These are phyloP conservation scores for Erysimum cheiranthoides DNA, from an alignment of 345 rosid species.

Conservation along the genomic window DNA sequence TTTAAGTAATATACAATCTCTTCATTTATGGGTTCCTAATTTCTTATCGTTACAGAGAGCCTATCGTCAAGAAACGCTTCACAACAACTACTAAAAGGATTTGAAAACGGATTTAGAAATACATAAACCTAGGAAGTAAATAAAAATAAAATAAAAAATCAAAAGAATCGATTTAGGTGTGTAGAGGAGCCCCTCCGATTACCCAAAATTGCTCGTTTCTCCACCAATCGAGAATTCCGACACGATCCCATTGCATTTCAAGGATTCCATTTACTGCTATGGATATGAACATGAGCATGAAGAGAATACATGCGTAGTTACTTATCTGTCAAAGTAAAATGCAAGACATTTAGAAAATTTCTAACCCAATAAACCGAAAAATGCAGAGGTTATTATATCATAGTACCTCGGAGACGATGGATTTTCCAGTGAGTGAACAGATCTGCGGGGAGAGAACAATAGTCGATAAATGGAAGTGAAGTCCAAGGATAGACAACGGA, in stretches of 20 bases:
- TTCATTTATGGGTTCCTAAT: too few species aligned
- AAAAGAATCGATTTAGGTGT: too few species aligned
- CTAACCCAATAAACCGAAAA: neutral
- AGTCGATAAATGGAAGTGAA: constrained; percentile 82
- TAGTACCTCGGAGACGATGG: constrained; percentile 93
- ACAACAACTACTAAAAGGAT: too few species aligned
- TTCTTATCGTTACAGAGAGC: too few species aligned
- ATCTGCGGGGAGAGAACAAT: constrained; percentile 93
- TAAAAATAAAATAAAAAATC: too few species aligned
- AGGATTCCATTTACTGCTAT: constrained; percentile 93
- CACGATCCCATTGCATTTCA: constrained; percentile 99
- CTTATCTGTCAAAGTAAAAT: constrained; percentile 67
- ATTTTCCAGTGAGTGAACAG: constrained; percentile 90
- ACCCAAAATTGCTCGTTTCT: constrained; percentile 98
- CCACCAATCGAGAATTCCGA: constrained; percentile 95
- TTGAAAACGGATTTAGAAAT: too few species aligned
- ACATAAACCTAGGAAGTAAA: too few species aligned
- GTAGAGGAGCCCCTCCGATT: constrained; percentile 91
- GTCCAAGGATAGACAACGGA: constrained; percentile 97
- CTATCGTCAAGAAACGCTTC: too few species aligned
- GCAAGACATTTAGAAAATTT: neutral
- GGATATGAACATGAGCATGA: constrained; percentile 86
- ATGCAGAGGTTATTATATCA: constrained; percentile 2
- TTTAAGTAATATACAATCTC: too few species aligned
- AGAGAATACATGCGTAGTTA: constrained; percentile 81